Evolutionary conservation across 73 alveolate genomes (phyloP).

Genomic region (Uronychia setigera): DNA sequence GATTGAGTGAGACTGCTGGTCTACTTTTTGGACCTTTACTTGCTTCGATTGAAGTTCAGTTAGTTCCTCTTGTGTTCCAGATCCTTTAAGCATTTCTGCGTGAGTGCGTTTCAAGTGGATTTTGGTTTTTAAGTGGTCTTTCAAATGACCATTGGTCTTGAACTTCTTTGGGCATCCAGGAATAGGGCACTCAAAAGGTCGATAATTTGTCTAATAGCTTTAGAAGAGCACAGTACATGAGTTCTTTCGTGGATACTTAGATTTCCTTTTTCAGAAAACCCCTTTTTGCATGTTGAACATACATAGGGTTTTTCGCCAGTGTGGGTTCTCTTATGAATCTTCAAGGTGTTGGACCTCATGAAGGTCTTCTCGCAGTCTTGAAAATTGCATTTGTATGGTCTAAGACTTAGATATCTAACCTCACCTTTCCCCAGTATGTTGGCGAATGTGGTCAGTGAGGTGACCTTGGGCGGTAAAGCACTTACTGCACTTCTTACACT

Average conservation of each 20-base stretch:
- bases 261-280: slow-evolving; percentile 63
- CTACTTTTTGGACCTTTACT: too few species aligned
- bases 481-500: slow-evolving; percentile 75
- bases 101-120: too few species aligned
- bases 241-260: slow-evolving; percentile 55
- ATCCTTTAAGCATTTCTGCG: too few species aligned
- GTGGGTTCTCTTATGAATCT: slow-evolving; percentile 79
- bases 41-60: too few species aligned
- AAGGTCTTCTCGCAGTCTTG: slow-evolving; percentile 64
- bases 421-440: slow-evolving; percentile 41
- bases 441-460: slow-evolving; percentile 47
- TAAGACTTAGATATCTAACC: slow-evolving; percentile 35
- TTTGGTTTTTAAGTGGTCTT: slow-evolving; percentile 52
- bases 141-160: slow-evolving; percentile 65
- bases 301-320: slow-evolving; percentile 77
- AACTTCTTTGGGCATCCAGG: slow-evolving; percentile 54
- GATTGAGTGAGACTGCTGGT: too few species aligned
- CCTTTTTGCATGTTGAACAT: slow-evolving; percentile 54
- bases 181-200: slow-evolving; percentile 67
- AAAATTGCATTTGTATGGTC: slow-evolving; percentile 59
- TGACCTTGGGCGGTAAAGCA: slow-evolving; percentile 56
- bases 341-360: slow-evolving; percentile 76
- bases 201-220: neutral
- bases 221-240: slow-evolving; percentile 9
- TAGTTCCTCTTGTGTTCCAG: too few species aligned